Conservation (phyloP, 495 filamentous ascomycete species). For the Neurospora sublineolata region DNA sequence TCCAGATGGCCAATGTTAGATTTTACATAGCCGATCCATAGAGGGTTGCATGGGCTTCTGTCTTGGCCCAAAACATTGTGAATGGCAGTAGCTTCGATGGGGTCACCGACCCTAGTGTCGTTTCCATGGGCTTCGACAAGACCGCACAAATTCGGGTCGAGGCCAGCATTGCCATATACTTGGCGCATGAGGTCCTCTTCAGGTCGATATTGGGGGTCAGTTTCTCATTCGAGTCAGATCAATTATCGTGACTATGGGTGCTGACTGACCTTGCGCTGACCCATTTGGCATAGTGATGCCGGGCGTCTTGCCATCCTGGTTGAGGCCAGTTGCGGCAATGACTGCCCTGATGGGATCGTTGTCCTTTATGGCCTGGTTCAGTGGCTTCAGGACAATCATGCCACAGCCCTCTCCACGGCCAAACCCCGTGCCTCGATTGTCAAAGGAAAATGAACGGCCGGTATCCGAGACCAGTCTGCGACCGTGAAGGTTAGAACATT, state of each 20-base stretch:
- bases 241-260: not conserved
- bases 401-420: conserved; percentile 52
- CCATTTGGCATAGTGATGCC: conserved; percentile 49
- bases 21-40: conserved; percentile 46
- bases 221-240: not conserved
- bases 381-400: conserved; percentile 47
- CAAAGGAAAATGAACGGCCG: conserved; percentile 48
- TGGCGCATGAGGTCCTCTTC: conserved; percentile 34
- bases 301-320: conserved; percentile 49
- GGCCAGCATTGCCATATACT: conserved; percentile 31
- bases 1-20: conserved; percentile 49
- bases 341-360: conserved; percentile 51
- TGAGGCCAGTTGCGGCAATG: conserved; percentile 46
- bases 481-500: conserved; percentile 14
- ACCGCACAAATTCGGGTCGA: conserved; percentile 28
- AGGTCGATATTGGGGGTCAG: conserved; percentile 7
- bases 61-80: conserved; percentile 24
- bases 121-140: conserved; percentile 44
- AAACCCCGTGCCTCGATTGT: conserved; percentile 52
- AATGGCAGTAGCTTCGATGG: conserved; percentile 35
- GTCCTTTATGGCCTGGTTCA: conserved; percentile 45
- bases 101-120: conserved; percentile 41
- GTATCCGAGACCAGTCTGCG: conserved; percentile 54
- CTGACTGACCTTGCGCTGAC: conserved; percentile 38
- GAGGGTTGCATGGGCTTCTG: conserved; percentile 17